Percentiles rank a stretch among this genome's conserved stretches.
phyloP scores from a whole-genome alignment of 495 filamentous ascomycete genomes.

The Tuber aestivum region DNA sequence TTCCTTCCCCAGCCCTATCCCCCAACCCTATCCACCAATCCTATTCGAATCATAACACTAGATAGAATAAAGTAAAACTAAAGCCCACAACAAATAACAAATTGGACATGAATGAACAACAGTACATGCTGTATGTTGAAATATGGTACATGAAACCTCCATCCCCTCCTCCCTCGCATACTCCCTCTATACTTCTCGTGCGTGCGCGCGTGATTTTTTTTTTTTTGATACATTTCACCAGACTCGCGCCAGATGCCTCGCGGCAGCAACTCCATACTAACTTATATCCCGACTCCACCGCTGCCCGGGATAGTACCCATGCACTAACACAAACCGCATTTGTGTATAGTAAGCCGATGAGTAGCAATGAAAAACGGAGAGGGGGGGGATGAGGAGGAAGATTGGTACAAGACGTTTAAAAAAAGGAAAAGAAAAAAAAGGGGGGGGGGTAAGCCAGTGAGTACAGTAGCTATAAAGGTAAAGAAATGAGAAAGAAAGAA shows the following conservation, averaged over 20 bases:
- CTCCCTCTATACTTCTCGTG: neutral
- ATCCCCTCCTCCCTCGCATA: neutral
- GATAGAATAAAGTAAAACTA: neutral
- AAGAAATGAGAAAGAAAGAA: conserved; percentile 26
- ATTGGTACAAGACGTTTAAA: neutral
- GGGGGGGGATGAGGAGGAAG: neutral
- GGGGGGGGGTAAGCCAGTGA: neutral
- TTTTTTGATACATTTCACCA: neutral
- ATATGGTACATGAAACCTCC: conserved; percentile 32
- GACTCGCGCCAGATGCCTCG: neutral
- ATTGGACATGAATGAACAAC: neutral
- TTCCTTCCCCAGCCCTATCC: neutral
- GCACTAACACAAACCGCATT: neutral
- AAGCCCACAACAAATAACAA: neutral
- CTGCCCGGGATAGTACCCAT: neutral
- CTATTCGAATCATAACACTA: neutral
- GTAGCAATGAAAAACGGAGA: neutral
- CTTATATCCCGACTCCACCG: neutral
- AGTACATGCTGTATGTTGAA: conserved; percentile 20
- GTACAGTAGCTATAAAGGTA: neutral
- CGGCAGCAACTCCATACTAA: neutral
- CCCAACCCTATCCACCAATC: neutral
- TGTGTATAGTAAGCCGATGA: neutral
- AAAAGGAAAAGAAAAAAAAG: neutral
- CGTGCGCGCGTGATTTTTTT: neutral